Conservation (phyloP, 257 asterid genomes). For the Rubia yunnanensis region DNA sequence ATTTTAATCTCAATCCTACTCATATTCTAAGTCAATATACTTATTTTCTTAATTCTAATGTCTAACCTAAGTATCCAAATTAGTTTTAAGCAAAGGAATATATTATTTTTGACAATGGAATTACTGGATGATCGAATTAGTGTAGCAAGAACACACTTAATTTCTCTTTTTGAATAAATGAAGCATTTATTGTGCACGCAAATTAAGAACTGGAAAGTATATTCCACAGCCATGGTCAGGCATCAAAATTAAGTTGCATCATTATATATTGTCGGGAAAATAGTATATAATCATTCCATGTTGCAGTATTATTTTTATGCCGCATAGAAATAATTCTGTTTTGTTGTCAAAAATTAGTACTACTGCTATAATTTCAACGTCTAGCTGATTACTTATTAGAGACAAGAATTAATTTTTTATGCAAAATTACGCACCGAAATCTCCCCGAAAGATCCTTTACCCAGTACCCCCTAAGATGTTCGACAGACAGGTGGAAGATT, state of each 20-base stretch:
- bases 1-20: too few relatives aligned
- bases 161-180: background rate
- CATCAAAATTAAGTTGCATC: background rate
- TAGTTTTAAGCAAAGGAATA: too few relatives aligned
- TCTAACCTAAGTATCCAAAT: too few relatives aligned
- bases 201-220: background rate
- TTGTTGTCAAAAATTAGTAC: background rate
- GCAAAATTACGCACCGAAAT: background rate
- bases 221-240: background rate
- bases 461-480: background rate
- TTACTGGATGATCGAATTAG: too few relatives aligned
- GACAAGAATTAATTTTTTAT: background rate
- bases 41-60: too few relatives aligned
- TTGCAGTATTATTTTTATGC: background rate
- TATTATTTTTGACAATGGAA: too few relatives aligned
- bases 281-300: background rate
- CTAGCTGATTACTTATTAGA: conserved; percentile 2
- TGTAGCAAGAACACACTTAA: too few relatives aligned
- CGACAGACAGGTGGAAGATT: conserved; percentile 1
- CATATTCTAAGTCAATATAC: too few relatives aligned
- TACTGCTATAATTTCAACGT: background rate
- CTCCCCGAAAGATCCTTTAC: background rate
- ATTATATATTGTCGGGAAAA: background rate
- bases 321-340: background rate
- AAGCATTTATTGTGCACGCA: background rate